Percentiles rank a stretch among this genome's conserved stretches.
Conservation (phyloP, 1,139 yeast genomes). For the Debaryomycetaceae sp. region DNA sequence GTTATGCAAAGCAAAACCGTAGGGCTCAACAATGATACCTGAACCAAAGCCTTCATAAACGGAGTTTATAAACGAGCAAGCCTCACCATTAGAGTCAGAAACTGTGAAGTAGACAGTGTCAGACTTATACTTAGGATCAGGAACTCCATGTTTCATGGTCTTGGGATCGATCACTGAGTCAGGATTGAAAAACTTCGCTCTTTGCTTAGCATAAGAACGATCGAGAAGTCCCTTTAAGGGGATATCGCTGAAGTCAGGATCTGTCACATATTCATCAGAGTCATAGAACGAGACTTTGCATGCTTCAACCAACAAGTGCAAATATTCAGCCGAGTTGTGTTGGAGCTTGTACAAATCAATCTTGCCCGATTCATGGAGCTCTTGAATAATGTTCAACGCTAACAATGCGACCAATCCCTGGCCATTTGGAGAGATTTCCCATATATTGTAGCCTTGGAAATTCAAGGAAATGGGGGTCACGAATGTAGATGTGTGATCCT, state of each 20-base stretch:
- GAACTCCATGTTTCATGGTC: constrained; percentile 50
- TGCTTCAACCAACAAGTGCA: constrained; percentile 67
- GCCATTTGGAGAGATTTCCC: constrained; percentile 85
- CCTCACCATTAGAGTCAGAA: constrained; percentile 70
- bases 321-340: constrained; percentile 70
- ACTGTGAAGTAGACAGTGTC: constrained; percentile 78
- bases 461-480: constrained; percentile 59
- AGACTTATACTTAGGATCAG: constrained; percentile 61
- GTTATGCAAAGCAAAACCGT: constrained; percentile 72
- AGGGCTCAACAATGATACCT: constrained; percentile 62
- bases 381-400: constrained; percentile 62
- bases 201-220: constrained; percentile 42
- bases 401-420: constrained; percentile 73
- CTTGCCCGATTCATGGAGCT: constrained; percentile 44
- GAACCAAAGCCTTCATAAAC: constrained; percentile 71
- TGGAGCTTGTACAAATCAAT: constrained; percentile 44
- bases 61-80: constrained; percentile 79
- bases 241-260: constrained; percentile 44
- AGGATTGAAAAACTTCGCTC: constrained; percentile 47
- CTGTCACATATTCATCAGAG: constrained; percentile 72
- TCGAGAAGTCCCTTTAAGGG: constrained; percentile 34
- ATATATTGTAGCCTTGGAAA: constrained; percentile 43
- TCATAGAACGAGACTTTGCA: constrained; percentile 73
- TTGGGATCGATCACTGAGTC: constrained; percentile 38
- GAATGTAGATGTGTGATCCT: constrained; percentile 52